Percentiles rank a stretch among this genome's conserved stretches.
Conservation (phyloP, 306 rosid species). For the Lablab purpureus region DNA sequence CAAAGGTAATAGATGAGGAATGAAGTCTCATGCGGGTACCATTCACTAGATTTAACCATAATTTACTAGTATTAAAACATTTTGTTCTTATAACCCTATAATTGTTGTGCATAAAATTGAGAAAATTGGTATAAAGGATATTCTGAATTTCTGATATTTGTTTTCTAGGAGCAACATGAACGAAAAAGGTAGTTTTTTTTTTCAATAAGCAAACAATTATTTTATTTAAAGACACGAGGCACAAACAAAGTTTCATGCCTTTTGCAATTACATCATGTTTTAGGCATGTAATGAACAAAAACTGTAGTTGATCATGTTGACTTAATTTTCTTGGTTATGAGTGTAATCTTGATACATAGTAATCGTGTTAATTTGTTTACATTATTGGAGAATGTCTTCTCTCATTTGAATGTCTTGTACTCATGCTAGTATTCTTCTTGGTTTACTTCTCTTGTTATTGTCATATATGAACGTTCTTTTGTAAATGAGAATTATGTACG, state of each 20-base stretch:
- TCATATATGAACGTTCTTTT: constrained; percentile 34
- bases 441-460: constrained; percentile 38
- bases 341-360: constrained; percentile 1
- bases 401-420: constrained; percentile 10
- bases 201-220: too few relatives aligned
- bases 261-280: too few relatives aligned
- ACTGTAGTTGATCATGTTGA: background rate
- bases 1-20: constrained; percentile 7
- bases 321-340: constrained; percentile 5
- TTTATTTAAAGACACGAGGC: too few relatives aligned
- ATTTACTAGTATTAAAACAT: constrained; percentile 4
- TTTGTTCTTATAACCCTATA: constrained; percentile 9
- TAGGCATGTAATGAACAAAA: background rate
- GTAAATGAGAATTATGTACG: constrained; percentile 22
- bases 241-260: too few relatives aligned
- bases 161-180: constrained; percentile 22
- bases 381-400: constrained; percentile 31
- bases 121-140: background rate
- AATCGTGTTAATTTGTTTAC: constrained; percentile 31
- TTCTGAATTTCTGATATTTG: constrained; percentile 14
- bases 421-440: background rate
- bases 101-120: constrained; percentile 13
- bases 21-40: constrained; percentile 13
- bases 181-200: background rate
- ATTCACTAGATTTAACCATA: constrained; percentile 37